phyloP scores from a whole-genome alignment of 495 filamentous ascomycete genomes.

The Aspergillus cavernicola region DNA sequence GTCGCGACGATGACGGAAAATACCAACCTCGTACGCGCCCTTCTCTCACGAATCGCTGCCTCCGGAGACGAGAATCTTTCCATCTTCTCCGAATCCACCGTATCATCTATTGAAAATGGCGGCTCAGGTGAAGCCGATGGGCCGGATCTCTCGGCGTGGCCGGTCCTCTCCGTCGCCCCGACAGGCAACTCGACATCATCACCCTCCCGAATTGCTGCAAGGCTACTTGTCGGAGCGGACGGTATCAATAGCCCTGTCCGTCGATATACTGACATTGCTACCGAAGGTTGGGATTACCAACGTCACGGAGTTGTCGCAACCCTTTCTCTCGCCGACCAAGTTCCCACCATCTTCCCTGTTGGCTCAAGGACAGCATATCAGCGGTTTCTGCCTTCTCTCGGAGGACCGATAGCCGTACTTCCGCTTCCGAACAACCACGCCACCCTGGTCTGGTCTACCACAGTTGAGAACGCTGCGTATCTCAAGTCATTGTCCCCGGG shows the following conservation, averaged over 20 bases:
- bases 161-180: constrained; percentile 64
- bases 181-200: constrained; percentile 25
- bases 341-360: constrained; percentile 22
- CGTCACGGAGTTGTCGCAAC: constrained; percentile 90
- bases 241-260: constrained; percentile 93
- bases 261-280: constrained; percentile 79
- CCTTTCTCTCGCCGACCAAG: constrained; percentile 59
- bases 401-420: constrained; percentile 83
- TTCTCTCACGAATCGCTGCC: constrained; percentile 66
- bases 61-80: constrained; percentile 58
- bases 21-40: constrained; percentile 72
- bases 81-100: constrained; percentile 69
- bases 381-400: constrained; percentile 78
- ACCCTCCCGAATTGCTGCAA: constrained; percentile 59
- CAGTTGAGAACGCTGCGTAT: constrained; percentile 67
- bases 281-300: constrained; percentile 89
- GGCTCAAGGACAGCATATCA: constrained; percentile 79
- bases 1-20: constrained; percentile 99
- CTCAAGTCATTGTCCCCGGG: constrained; percentile 68
- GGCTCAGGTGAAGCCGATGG: constrained; percentile 50
- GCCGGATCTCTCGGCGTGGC: constrained; percentile 80
- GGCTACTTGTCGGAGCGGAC: constrained; percentile 89
- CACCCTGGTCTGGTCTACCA: constrained; percentile 92
- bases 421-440: constrained; percentile 79
- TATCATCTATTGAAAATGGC: constrained; percentile 74